Conservation (phyloP, 345 rosid genomes). For the Populus nigra region DNA sequence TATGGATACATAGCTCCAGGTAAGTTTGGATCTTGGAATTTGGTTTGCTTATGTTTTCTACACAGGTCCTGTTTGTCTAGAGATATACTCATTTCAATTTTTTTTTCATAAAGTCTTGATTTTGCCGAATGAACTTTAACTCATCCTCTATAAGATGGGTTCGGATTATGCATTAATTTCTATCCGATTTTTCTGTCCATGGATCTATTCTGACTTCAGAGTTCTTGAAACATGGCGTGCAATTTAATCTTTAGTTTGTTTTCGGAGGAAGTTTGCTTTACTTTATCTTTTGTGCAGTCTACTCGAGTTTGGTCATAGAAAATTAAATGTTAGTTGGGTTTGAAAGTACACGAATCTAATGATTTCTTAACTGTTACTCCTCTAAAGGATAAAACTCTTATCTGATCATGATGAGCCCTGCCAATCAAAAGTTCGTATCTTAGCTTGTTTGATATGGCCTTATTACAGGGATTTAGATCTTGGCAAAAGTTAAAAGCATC, state of each 20-base stretch:
- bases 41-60: not conserved
- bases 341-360: slow-evolving; percentile 30
- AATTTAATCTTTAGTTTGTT: slow-evolving; percentile 2
- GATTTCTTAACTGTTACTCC: slow-evolving; percentile 8
- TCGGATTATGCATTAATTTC: slow-evolving; percentile 12
- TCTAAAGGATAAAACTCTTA: not conserved
- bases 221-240: slow-evolving; percentile 15
- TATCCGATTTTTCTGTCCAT: slow-evolving; percentile 12
- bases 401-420: slow-evolving; percentile 4
- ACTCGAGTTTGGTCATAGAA: slow-evolving; percentile 3
- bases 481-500: not conserved
- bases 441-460: not conserved
- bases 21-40: slow-evolving; percentile 20
- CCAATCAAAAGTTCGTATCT: no score
- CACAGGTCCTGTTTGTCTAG: not conserved
- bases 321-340: slow-evolving; percentile 19
- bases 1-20: slow-evolving; percentile 97
- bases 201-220: slow-evolving; percentile 3
- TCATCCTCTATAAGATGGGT: slow-evolving; percentile 6
- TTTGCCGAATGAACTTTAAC: slow-evolving; percentile 19
- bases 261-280: slow-evolving; percentile 10
- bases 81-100: not conserved
- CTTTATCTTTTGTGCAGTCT: slow-evolving; percentile 7
- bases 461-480: not conserved
- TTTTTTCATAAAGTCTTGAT: not conserved